Base-by-base conservation (phyloP, 257 asterid species). In the Solanum habrochaites region DNA sequence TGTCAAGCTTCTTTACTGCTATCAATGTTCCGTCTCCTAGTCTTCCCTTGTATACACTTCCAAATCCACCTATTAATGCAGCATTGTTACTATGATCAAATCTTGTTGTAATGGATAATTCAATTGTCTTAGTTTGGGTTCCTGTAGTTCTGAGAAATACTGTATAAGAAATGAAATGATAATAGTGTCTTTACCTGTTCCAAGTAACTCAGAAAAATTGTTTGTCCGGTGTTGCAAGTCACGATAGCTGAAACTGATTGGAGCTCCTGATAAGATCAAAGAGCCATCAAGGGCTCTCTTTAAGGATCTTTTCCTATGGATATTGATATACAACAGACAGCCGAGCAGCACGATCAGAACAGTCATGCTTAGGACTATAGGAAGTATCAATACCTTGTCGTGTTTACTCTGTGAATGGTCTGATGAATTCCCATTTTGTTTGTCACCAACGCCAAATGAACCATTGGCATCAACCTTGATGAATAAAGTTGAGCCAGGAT, bases 1-100 rank as follows among this genome's bases (percentile, higher is more conserved):
- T 91, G 88, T 94, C 99, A 6, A 95, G 98, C 93, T 92, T 96
- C 90, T 96, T 96, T 43, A 96, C 99, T 18, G 98, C 99, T 32
- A 96, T 91, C 87, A 91, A 83, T 1, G 98, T 93, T 60, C 97
- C 98, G 29, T 96, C 96, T 35, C 91, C 92, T 21, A 96, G 89
- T 86, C 90, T 89, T 88, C 98, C 99, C 88, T 94, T 95, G 91
- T 92, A 96, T 56, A 96, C 98, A 25, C 95, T 93, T 40, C 99
- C 98, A 87, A 96, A 96, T 88, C 98, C 99, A 91, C 99, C 99
- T 96, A 91, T 87, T 86, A 91, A 80, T 60, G 35, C 81, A 83
- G 32, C 25, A 60, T 83, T 40, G 75, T 66, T 77, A 11, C 77
- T 10, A 52, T 29, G 40, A 8, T 77, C 73, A n/a, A 47, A 42